Base-by-base conservation (phyloP, 371 early-diverging fungal species). In the Mucor piriformis region DNA sequence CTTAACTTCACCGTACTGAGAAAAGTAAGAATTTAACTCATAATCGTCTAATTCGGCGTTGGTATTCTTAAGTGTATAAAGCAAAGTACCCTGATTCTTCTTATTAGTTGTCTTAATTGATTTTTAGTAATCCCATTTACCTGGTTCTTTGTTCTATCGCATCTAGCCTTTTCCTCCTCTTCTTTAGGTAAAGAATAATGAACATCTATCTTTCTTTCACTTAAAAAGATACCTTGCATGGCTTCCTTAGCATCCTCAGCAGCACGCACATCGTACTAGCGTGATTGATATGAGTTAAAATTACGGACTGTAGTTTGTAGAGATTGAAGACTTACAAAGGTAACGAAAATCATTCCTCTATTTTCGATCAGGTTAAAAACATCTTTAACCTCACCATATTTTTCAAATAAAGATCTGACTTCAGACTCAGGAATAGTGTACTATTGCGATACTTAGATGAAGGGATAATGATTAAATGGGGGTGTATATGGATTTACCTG, bases 111-210 rank as follows among this genome's bases (percentile, higher is more conserved):
- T 37, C 13, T 20, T 24, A 7, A 43, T 15, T 38, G 38, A 15
- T 38, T 15, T 15, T 8, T 18, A 16, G 18, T 5, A 3, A 4
- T 16, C 8, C 1, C 10, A 46, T 3, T 37, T 43, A 79, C 83
- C 79, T 84, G 84, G 49, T 84, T 84, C 34, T 80, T 83, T 25
- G 67, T 69, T 56, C 72, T 53, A 54, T 83, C 83, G 63, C 83
- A 83, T 57, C 65, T 61, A 27, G 70, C 67, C 34, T 70, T 62
- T 33, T 75, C 68, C 50, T 81, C 77, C 54, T 81, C 77, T 47
- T 77, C 81, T 44, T 82, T 83, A 13, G 84, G 84, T 13, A 84
- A 52, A n/a, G 83, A 83, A 67, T 80, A 84, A 53, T 82, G 83
- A 12, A 84, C 81, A 60, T 84, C 84, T 49, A 84, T 74, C 57